These are phyloP conservation scores for Boletus barrowsii DNA, from an alignment of 768 basidiomycete species.

Conservation along the genomic window DNA sequence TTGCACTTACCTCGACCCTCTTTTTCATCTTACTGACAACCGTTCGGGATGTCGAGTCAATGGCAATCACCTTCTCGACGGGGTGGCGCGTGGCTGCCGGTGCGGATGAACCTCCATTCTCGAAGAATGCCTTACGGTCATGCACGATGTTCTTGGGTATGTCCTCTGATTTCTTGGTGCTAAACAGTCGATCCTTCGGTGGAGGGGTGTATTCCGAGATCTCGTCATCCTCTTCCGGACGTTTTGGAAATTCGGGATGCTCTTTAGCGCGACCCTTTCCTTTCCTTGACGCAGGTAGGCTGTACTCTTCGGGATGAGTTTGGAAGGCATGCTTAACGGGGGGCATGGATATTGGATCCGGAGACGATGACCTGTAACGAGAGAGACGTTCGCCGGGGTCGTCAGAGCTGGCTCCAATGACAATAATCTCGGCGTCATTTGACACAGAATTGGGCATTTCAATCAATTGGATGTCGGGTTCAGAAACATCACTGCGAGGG, in stretches of 20 bases:
- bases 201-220: conserved; percentile 19
- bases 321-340: conserved; percentile 21
- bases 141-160: conserved; percentile 22
- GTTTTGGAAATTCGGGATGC: conserved; percentile 10
- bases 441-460: background rate
- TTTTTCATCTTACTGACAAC: conserved; percentile 22
- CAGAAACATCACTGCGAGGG: conserved; percentile 1
- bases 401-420: conserved; percentile 15
- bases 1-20: conserved; percentile 22
- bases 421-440: conserved; percentile 22
- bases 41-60: conserved; percentile 5
- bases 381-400: conserved; percentile 24
- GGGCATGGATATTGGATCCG: conserved; percentile 20
- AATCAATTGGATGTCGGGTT: conserved; percentile 24
- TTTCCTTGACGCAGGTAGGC: conserved; percentile 7
- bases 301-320: conserved; percentile 14
- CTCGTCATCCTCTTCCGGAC: conserved; percentile 24
- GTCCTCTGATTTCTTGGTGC: background rate
- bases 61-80: background rate
- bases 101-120: background rate
- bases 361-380: conserved; percentile 18
- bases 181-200: background rate
- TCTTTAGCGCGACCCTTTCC: conserved; percentile 24
- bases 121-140: conserved; percentile 6
- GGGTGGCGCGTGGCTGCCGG: conserved; percentile 8